Percentiles rank a stretch among this genome's conserved stretches.
These are phyloP conservation scores for Candida silvicultrix DNA, from an alignment of 805 yeast species.

Conservation along the genomic window DNA sequence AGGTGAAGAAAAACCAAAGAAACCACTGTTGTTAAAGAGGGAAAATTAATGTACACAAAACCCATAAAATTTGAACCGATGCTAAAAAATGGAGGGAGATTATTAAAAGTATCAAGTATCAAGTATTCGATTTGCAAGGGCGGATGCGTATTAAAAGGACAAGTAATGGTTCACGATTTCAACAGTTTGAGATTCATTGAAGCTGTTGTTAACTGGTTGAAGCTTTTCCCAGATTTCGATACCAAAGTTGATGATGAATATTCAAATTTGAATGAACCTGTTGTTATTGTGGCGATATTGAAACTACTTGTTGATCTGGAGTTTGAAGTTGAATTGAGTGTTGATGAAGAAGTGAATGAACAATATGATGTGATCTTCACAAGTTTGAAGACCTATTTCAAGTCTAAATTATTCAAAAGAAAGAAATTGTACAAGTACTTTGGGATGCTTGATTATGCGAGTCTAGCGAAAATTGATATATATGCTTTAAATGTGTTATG, in stretches of 20 bases:
- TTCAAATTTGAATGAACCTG: constrained; percentile 15
- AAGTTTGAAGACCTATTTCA: constrained; percentile 1
- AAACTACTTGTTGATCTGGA: constrained; percentile 1
- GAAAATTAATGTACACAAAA: not conserved
- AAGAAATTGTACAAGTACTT: constrained; percentile 7
- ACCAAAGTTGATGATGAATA: constrained; percentile 6
- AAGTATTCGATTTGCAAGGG: too few relatives aligned
- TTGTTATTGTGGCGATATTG: constrained; percentile 16
- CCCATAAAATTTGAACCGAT: too few relatives aligned
- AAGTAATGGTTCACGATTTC: not conserved
- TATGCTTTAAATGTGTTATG: constrained; percentile 9
- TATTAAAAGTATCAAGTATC: too few relatives aligned
- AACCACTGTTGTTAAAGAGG: not conserved
- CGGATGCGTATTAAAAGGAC: too few relatives aligned
- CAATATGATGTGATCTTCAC: constrained; percentile 2
- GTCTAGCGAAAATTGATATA: constrained; percentile 5
- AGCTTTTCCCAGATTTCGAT: constrained; percentile 6
- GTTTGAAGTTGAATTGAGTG: not conserved
- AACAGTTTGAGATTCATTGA: constrained; percentile 1
- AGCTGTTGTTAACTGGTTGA: constrained; percentile 9
- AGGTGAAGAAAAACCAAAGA: not conserved
- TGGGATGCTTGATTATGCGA: constrained; percentile 4
- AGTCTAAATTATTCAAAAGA: constrained; percentile 2
- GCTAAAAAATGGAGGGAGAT: too few relatives aligned
- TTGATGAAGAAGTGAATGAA: not conserved